Percentiles rank a stretch among this genome's conserved stretches.
These are phyloP conservation scores for Borovskyia barvae DNA, from an alignment of 208 protist species.

Conservation along the genomic window DNA sequence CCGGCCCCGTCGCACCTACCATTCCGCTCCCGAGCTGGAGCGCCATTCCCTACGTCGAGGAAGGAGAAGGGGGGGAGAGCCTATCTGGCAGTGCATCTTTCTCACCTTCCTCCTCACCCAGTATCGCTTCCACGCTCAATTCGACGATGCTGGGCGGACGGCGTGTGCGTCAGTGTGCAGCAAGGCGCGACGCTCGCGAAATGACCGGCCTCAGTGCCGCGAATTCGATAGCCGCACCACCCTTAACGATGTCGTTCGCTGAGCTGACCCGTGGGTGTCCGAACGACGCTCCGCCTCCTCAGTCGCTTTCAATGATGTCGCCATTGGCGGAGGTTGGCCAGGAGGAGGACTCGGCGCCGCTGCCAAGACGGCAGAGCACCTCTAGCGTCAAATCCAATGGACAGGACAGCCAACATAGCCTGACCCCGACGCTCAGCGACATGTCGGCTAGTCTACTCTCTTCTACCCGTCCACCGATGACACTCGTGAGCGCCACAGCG, in stretches of 20 bases:
- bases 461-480: constrained; percentile 14
- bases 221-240: too few relatives aligned
- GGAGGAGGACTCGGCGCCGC: constrained; percentile 3
- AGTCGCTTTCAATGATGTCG: background rate
- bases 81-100: too few relatives aligned
- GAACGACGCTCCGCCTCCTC: background rate
- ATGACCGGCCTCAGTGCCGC: too few relatives aligned
- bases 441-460: constrained; percentile 28
- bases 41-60: background rate
- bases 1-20: too few relatives aligned
- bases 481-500: background rate
- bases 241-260: too few relatives aligned
- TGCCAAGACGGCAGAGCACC: constrained; percentile 7
- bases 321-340: background rate
- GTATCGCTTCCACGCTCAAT: background rate
- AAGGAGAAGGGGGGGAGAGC: background rate
- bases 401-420: constrained; percentile 8
- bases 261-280: too few relatives aligned
- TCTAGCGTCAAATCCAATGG: constrained; percentile 11
- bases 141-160: background rate
- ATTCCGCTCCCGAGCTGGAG: too few relatives aligned
- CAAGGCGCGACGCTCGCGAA: too few relatives aligned
- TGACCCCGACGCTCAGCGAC: constrained; percentile 25
- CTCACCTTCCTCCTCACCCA: too few relatives aligned
- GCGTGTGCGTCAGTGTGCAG: too few relatives aligned